Conservation (phyloP, 768 basidiomycete species). For the Megacollybia marginata region DNA sequence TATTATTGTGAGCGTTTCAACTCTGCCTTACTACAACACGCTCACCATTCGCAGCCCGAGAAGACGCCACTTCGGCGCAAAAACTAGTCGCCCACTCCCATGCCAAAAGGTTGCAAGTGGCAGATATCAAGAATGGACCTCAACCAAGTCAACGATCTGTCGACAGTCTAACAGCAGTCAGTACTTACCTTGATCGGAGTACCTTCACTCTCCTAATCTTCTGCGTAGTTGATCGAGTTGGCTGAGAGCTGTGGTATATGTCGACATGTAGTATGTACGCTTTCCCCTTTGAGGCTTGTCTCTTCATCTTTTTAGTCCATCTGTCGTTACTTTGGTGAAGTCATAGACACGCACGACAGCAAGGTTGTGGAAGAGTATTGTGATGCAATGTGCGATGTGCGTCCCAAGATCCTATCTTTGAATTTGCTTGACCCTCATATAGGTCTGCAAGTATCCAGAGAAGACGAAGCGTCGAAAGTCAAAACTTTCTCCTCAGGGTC, state of each 20-base stretch:
- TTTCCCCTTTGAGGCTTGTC: not conserved
- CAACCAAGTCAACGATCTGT: slow-evolving; percentile 61
- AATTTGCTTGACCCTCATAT: not conserved
- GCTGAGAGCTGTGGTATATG: slow-evolving; percentile 56
- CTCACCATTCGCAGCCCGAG: slow-evolving; percentile 45
- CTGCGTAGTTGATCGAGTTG: slow-evolving; percentile 31
- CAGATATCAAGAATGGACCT: slow-evolving; percentile 40
- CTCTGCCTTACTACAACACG: not conserved
- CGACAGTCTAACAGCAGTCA: slow-evolving; percentile 57
- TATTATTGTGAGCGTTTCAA: slow-evolving; percentile 60
- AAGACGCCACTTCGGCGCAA: slow-evolving; percentile 56
- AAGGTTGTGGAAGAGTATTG: slow-evolving; percentile 47
- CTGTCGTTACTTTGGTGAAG: slow-evolving; percentile 78
- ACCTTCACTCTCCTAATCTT: not conserved
- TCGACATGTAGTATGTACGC: slow-evolving; percentile 57
- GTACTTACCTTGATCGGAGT: slow-evolving; percentile 11
- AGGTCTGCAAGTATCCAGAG: slow-evolving; percentile 78
- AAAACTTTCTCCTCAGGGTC: slow-evolving; percentile 38
- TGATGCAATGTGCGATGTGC: slow-evolving; percentile 75
- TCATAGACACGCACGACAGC: slow-evolving; percentile 40
- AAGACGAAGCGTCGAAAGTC: slow-evolving; percentile 44
- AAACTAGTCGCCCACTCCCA: slow-evolving; percentile 42
- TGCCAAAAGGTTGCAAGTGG: slow-evolving; percentile 33
- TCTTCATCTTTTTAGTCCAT: slow-evolving; percentile 39
- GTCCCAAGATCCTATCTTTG: slow-evolving; percentile 10